phyloP scores from a whole-genome alignment of 176 grass and related monocot genomes.

The Oryza meyeriana region DNA sequence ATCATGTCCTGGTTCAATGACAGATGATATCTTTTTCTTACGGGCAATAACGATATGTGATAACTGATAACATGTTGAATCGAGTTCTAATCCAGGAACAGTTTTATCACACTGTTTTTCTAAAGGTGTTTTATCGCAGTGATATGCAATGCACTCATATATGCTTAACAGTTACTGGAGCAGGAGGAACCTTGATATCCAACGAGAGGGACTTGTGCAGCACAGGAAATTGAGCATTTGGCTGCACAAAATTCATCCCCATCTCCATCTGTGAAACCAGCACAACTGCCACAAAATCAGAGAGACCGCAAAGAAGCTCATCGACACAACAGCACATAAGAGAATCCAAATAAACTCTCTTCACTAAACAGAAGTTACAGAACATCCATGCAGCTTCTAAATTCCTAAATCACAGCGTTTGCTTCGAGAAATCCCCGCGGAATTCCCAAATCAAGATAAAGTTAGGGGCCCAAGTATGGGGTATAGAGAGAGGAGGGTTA shows the following conservation, averaged over 20 bases:
- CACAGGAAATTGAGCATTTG: constrained; percentile 45
- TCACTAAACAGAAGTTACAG: neutral
- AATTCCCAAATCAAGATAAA: neutral
- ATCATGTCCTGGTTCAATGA: neutral
- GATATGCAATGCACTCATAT: neutral
- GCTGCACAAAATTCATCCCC: neutral
- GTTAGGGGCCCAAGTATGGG: neutral
- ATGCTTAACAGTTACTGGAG: neutral
- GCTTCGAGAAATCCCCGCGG: neutral
- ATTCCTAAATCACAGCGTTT: neutral
- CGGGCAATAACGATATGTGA: neutral
- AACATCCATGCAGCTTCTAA: neutral
- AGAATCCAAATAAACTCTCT: neutral
- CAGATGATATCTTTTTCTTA: neutral
- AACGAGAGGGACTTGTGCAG: constrained; percentile 52
- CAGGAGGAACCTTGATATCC: constrained; percentile 63
- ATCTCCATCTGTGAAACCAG: constrained; percentile 33
- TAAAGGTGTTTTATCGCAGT: too few relatives aligned
- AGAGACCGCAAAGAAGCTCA: neutral
- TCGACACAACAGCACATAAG: neutral
- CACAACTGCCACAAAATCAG: neutral
- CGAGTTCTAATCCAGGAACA: neutral
- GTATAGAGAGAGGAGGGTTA: too few relatives aligned
- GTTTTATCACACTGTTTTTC: neutral
- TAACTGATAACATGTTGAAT: neutral